Percentiles rank a stretch among this genome's conserved stretches.
Conservation (phyloP, 2,329 filamentous ascomycete species). For the Tolypocladium album region DNA sequence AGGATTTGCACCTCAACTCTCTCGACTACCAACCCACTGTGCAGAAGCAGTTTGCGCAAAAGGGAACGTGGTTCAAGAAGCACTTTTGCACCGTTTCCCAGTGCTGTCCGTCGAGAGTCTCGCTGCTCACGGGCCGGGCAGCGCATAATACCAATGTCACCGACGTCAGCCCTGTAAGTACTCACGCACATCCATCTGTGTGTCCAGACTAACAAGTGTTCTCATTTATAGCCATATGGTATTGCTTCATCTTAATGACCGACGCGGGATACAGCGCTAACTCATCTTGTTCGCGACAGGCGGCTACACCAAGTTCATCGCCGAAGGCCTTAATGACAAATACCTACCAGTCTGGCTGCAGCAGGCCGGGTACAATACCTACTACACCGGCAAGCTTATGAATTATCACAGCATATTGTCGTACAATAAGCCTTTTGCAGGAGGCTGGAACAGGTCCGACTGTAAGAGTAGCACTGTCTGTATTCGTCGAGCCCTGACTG, state of each 20-base stretch:
- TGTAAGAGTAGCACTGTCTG: conserved; percentile 1
- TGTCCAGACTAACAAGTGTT: not conserved
- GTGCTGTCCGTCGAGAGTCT: conserved; percentile 58
- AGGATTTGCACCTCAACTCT: conserved; percentile 52
- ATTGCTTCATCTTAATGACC: conserved; percentile 3
- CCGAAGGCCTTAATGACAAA: conserved; percentile 52
- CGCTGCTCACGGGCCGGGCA: conserved; percentile 52
- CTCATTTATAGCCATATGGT: conserved; percentile 31
- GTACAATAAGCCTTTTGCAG: conserved; percentile 45
- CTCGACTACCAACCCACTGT: conserved; percentile 49
- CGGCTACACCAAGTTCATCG: conserved; percentile 54
- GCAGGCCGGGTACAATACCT: conserved; percentile 56
- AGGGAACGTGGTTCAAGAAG: conserved; percentile 48
- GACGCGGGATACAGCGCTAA: not conserved
- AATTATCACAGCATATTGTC: conserved; percentile 52
- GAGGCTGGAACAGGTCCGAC: conserved; percentile 46
- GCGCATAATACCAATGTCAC: conserved; percentile 66
- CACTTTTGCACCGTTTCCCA: conserved; percentile 58
- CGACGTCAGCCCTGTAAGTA: conserved; percentile 29
- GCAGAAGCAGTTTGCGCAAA: conserved; percentile 41
- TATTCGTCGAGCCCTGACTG: not conserved
- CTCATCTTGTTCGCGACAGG: conserved; percentile 11
- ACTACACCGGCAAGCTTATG: conserved; percentile 64
- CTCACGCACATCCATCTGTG: conserved; percentile 9
- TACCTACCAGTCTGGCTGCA: conserved; percentile 66